Percentiles rank a stretch among this genome's conserved stretches.
Evolutionary conservation across 495 filamentous ascomycete genomes (phyloP).

Genomic region (Neurospora sublineolata): DNA sequence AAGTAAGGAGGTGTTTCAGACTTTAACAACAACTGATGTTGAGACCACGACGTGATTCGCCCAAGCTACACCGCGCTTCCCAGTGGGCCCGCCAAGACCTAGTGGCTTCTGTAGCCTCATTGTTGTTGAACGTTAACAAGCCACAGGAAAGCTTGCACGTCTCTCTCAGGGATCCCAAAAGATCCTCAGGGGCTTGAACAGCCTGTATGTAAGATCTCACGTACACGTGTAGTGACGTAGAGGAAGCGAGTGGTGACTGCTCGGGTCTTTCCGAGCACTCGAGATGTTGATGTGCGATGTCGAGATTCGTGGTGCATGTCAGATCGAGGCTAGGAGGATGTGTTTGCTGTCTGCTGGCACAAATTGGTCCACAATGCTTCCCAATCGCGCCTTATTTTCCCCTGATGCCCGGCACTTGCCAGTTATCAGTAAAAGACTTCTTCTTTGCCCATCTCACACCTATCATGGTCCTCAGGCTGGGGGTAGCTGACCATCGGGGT

Average conservation of each 20-base stretch:
- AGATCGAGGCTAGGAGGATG: background rate
- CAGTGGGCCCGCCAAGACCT: background rate
- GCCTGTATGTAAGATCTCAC: background rate
- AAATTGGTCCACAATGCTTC: background rate
- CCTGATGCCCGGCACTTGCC: background rate
- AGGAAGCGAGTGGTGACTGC: background rate
- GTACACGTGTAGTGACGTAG: background rate
- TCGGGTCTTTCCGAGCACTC: background rate
- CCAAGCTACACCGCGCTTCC: background rate
- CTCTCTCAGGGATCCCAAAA: background rate
- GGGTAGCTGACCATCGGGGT: background rate
- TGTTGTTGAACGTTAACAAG: background rate
- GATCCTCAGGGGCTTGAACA: background rate
- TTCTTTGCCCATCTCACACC: background rate
- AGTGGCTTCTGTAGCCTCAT: background rate
- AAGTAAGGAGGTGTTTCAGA: background rate
- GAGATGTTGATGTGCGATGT: background rate
- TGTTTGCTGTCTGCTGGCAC: background rate
- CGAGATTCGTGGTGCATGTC: background rate
- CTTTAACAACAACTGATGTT: background rate
- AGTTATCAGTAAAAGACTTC: background rate
- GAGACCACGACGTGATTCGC: background rate
- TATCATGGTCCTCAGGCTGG: background rate
- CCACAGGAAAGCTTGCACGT: background rate
- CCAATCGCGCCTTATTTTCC: background rate